These are phyloP conservation scores for Serendipita vermifera DNA, from an alignment of 768 basidiomycete genomes.

Conservation along the genomic window DNA sequence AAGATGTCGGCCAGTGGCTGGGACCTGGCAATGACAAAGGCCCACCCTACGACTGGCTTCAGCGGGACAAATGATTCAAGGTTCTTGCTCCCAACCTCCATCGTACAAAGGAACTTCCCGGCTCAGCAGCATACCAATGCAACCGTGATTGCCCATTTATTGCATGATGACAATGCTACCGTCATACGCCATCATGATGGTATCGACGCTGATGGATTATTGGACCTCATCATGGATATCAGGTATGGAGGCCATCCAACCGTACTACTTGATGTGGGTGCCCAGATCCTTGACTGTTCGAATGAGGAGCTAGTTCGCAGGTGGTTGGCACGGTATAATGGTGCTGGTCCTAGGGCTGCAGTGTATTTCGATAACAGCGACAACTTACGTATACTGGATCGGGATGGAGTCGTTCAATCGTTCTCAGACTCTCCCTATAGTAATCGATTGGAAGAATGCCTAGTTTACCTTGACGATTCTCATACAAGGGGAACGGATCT, in stretches of 20 bases:
- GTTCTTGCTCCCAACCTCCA: conserved; percentile 24
- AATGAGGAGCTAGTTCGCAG: conserved; percentile 29
- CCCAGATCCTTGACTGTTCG: conserved; percentile 40
- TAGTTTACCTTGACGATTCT: conserved; percentile 42
- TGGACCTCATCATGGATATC: not conserved
- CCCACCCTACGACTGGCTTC: conserved; percentile 35
- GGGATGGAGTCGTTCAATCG: conserved; percentile 26
- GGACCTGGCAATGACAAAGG: conserved; percentile 36
- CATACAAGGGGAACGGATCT: conserved; percentile 43
- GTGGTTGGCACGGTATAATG: conserved; percentile 28
- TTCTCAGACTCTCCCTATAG: conserved; percentile 29
- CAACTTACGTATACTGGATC: conserved; percentile 25
- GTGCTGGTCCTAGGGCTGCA: conserved; percentile 26
- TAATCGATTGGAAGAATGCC: conserved; percentile 27
- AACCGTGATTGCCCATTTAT: conserved; percentile 18
- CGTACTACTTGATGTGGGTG: conserved; percentile 47
- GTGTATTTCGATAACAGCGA: conserved; percentile 33
- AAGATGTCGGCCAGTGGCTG: conserved; percentile 39
- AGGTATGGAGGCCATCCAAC: conserved; percentile 24
- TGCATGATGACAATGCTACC: conserved; percentile 18
- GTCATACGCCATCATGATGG: too few species aligned
- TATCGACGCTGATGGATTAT: too few species aligned
- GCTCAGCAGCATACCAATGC: conserved; percentile 38
- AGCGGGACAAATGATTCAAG: conserved; percentile 44
- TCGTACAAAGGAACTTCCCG: conserved; percentile 27